A percentile compares a stretch with the other conserved stretches of the same genome.
These are phyloP conservation scores for Cruciata laevipes DNA, from an alignment of 257 asterid species.

Conservation along the genomic window DNA sequence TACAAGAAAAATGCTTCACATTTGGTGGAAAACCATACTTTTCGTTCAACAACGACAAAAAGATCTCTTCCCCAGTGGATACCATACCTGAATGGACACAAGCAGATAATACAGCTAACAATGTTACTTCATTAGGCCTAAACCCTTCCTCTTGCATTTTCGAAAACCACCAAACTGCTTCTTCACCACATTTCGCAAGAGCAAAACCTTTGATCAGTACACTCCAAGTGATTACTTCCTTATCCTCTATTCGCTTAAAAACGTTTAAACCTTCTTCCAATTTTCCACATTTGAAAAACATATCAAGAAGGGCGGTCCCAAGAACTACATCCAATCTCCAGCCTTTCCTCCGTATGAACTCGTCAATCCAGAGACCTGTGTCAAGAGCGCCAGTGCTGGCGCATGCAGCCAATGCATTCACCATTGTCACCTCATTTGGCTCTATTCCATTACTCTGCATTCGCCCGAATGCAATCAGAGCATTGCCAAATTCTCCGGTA, in stretches of 20 bases:
- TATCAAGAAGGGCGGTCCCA: conserved; percentile 64
- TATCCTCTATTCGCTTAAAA: conserved; percentile 43
- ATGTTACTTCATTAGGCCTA: conserved; percentile 50
- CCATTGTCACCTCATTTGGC: conserved; percentile 69
- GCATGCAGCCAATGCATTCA: conserved; percentile 63
- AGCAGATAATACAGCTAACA: conserved; percentile 47
- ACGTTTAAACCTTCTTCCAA: conserved; percentile 35
- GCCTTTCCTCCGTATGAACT: conserved; percentile 30
- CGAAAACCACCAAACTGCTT: conserved; percentile 47
- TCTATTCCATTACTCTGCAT: conserved; percentile 49
- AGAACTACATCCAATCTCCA: conserved; percentile 68
- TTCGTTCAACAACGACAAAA: conserved; percentile 34
- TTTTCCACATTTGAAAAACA: conserved; percentile 65
- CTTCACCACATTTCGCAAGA: conserved; percentile 46
- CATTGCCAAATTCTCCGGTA: conserved; percentile 38
- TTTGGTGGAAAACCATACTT: conserved; percentile 47
- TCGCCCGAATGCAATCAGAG: conserved; percentile 41
- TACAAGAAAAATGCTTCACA: conserved; percentile 55
- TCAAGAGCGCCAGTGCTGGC: conserved; percentile 47
- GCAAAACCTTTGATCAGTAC: conserved; percentile 60
- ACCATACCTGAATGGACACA: conserved; percentile 55
- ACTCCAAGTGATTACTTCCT: conserved; percentile 61
- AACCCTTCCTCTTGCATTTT: conserved; percentile 48
- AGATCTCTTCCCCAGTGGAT: conserved; percentile 37
- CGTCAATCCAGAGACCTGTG: conserved; percentile 51